A percentile compares a stretch with the other conserved stretches of the same genome.
phyloP scores from a whole-genome alignment of 2,329 filamentous ascomycete species.

The Penicillium sp. region DNA sequence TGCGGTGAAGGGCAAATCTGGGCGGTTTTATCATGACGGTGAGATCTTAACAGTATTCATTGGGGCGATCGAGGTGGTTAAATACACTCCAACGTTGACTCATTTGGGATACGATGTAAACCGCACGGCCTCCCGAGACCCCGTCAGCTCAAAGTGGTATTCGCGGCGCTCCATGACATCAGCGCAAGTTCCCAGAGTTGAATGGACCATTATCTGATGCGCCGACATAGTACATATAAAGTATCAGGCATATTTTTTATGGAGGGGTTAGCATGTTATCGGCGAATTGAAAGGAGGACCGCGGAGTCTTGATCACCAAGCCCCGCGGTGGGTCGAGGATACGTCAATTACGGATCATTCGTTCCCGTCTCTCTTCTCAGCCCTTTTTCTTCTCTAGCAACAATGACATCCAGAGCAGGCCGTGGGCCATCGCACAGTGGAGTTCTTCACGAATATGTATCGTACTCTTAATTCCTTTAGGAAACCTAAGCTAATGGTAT shows the following conservation, averaged over 20 bases:
- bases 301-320: not conserved
- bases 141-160: not conserved
- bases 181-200: too few relatives aligned
- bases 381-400: not conserved
- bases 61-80: not conserved
- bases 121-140: not conserved
- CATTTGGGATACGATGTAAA: not conserved
- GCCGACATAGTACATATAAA: not conserved
- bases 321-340: constrained; percentile 15
- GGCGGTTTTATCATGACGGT: not conserved
- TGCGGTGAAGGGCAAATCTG: not conserved
- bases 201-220: not conserved
- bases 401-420: constrained; percentile 14
- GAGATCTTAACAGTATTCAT: not conserved
- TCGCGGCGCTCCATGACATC: not conserved
- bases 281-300: not conserved
- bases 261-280: not conserved
- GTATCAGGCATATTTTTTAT: not conserved
- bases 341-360: constrained; percentile 12
- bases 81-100: not conserved
- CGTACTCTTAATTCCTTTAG: not conserved
- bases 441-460: constrained; percentile 40
- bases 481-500: constrained; percentile 5
- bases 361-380: not conserved
- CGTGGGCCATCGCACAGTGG: constrained; percentile 26